phyloP scores from a whole-genome alignment of 2,329 filamentous ascomycete species.

The Fusarium sp. region DNA sequence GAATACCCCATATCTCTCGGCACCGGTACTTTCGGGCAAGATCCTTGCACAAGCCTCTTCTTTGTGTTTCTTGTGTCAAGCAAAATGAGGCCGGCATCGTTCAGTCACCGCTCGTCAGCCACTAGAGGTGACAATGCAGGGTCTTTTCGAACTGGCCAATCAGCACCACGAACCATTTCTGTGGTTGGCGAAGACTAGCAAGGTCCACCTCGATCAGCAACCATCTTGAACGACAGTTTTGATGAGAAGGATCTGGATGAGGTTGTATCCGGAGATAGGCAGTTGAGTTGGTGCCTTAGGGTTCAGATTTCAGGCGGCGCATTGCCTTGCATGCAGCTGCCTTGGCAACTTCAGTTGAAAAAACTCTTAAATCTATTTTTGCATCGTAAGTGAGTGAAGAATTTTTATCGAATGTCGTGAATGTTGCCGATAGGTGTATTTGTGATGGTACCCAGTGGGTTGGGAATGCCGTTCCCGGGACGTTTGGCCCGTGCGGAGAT shows the following conservation, averaged over 20 bases:
- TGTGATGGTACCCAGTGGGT: slow-evolving; percentile 10
- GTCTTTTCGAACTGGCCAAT: slow-evolving; percentile 30
- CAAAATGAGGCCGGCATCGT: slow-evolving; percentile 28
- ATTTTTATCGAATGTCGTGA: background rate
- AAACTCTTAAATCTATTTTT: background rate
- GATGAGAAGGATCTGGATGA: background rate
- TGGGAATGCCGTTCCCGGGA: slow-evolving; percentile 16
- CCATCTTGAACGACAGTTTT: slow-evolving; percentile 4
- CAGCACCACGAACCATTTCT: background rate
- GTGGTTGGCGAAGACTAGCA: slow-evolving; percentile 7
- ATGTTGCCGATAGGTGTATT: background rate
- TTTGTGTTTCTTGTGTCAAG: slow-evolving; percentile 6
- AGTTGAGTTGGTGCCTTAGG: slow-evolving; percentile 13
- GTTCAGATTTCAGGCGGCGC: background rate
- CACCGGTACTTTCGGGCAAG: background rate
- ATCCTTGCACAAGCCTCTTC: background rate
- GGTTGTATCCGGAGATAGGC: slow-evolving; percentile 6
- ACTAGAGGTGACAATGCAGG: slow-evolving; percentile 36
- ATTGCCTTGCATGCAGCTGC: background rate
- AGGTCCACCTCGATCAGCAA: slow-evolving; percentile 15
- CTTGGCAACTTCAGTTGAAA: background rate
- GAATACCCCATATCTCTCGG: slow-evolving; percentile 1
- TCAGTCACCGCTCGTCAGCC: slow-evolving; percentile 37
- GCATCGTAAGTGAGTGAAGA: background rate
- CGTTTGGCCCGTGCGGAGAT: slow-evolving; percentile 15